Conservation (phyloP, 192 early-diverging fungal genomes). For the Jimgerdemannia lactiflua region DNA sequence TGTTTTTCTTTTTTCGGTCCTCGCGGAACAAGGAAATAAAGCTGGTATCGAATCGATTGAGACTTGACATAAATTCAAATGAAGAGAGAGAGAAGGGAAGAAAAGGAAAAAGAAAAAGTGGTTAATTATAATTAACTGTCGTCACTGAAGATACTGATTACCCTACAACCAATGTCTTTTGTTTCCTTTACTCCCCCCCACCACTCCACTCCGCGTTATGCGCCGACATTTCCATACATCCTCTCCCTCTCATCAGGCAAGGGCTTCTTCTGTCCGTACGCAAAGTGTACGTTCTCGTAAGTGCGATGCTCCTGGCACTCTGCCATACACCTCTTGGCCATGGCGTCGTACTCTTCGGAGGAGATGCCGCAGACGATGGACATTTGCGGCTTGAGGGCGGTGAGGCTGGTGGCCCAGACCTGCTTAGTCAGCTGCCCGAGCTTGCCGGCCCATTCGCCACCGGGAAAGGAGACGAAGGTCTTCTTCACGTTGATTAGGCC, state of each 20-base stretch:
- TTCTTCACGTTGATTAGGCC: conserved; percentile 9
- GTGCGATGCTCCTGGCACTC: conserved; percentile 33
- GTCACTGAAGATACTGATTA: too few species aligned
- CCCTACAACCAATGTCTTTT: too few species aligned
- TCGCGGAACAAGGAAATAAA: too few species aligned
- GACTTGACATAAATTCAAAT: too few species aligned
- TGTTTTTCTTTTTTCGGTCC: too few species aligned
- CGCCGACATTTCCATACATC: neutral
- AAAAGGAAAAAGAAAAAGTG: too few species aligned
- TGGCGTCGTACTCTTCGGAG: conserved; percentile 21
- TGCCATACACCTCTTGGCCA: conserved; percentile 18
- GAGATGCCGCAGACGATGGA: conserved; percentile 18
- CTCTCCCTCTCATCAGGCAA: neutral
- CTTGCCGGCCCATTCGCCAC: conserved; percentile 37
- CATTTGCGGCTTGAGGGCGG: conserved; percentile 23
- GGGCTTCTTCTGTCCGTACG: conserved; percentile 32
- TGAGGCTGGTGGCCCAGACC: conserved; percentile 27
- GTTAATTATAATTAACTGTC: too few species aligned
- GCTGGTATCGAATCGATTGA: too few species aligned
- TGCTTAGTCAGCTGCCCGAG: conserved; percentile 33
- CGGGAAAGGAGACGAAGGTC: conserved; percentile 34
- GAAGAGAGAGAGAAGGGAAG: too few species aligned
- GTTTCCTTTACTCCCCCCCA: neutral
- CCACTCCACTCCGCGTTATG: neutral
- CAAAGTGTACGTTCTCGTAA: conserved; percentile 39